phyloP scores from a whole-genome alignment of 2,329 filamentous ascomycete genomes.

The Nemania diffusa region DNA sequence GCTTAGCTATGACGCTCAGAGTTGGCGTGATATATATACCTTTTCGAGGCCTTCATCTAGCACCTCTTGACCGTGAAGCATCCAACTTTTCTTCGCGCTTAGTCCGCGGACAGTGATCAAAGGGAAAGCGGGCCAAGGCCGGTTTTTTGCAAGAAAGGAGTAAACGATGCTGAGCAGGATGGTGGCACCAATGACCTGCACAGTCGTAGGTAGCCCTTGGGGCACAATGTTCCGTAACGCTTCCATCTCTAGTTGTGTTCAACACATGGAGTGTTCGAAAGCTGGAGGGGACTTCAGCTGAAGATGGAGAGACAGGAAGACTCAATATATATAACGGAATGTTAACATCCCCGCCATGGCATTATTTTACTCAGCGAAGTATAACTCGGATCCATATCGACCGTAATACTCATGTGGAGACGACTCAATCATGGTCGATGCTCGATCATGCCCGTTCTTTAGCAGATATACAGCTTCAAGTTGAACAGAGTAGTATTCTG shows the following conservation, averaged over 20 bases:
- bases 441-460: background rate
- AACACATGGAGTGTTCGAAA: background rate
- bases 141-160: constrained; percentile 42
- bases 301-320: background rate
- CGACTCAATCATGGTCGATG: background rate
- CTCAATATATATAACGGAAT: constrained; percentile 12
- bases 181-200: constrained; percentile 44
- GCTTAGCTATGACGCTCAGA: constrained; percentile 28
- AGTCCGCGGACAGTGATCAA: constrained; percentile 44
- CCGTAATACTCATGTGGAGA: constrained; percentile 18
- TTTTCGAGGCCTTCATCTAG: constrained; percentile 42
- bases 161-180: constrained; percentile 45
- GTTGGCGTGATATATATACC: constrained; percentile 34
- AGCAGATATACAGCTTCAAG: background rate
- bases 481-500: constrained; percentile 1
- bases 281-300: background rate
- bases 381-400: constrained; percentile 22
- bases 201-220: constrained; percentile 45
- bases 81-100: constrained; percentile 46
- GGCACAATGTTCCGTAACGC: constrained; percentile 43
- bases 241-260: constrained; percentile 38
- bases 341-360: background rate
- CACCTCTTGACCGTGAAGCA: constrained; percentile 42
- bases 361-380: constrained; percentile 21
- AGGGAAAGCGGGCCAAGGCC: constrained; percentile 46